Evolutionary conservation across 305 asterid genomes (phyloP), one percentile per base, ranked within the genome.

Genomic region (Fraxinus sp.): DNA sequence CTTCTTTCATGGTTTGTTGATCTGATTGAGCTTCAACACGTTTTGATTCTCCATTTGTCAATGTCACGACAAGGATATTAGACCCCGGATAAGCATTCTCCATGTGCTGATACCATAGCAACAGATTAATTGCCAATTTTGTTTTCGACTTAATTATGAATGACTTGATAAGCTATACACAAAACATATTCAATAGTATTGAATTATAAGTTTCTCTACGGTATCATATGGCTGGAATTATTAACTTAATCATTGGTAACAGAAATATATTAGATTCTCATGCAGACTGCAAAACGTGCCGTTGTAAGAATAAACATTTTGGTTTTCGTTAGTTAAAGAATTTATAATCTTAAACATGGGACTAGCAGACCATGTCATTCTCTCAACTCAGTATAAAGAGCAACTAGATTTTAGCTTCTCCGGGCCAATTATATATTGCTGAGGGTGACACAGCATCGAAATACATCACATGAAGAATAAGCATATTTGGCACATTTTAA

Each of bases 81-180:
- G 97, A 95, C 1, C 94, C 95, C 1, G 98, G 98, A 75, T 91
- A 94, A 9, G 97, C 98, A 77, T 94, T 92, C 86, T 95, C 98
- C 98, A 94, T 92, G 92, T 95, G 97, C 98, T 95, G 92, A 66
- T 83, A 78, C 75, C 80, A 88, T 24, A 68, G 41, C 32, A 88
- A 81, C 64, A 84, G 44, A 80, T 55, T 77, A 84, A 55, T 82
- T 79, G 6, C 18, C 74, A 82, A 79, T 10, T 57, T 79, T 76
- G 74, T 62, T 71, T 83, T 79, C 83, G 77, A 11, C 57, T 80
- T n/a, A 3, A 28, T 28, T n/a, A 55, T 55, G 36, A 49, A 74
- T 62, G 72, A 59, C 18, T 22, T 22, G 28, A 22, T 24, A 5
- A 75, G 28, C 26, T 72, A 55, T 33, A 59, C 14, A 32, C 28